Conservation (phyloP, 768 basidiomycete genomes). For the Cytidiella melzeri region DNA sequence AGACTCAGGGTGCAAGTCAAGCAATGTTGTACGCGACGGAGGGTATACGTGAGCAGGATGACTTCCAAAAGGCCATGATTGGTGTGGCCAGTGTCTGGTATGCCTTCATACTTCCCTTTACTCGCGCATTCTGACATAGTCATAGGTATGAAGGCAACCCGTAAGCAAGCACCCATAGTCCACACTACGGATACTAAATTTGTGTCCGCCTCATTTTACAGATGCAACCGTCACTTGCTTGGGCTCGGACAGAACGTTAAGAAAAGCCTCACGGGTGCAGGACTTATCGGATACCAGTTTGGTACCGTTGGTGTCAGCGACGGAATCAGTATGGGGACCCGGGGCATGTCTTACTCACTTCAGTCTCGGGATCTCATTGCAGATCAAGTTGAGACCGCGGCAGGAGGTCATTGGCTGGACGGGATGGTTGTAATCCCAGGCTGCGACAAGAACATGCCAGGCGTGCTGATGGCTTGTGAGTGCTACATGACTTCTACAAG, state of each 20-base stretch:
- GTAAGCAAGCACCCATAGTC: slow-evolving; percentile 40
- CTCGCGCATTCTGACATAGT: slow-evolving; percentile 11
- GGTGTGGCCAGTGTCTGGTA: slow-evolving; percentile 96
- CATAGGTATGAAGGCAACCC: slow-evolving; percentile 97
- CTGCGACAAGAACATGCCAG: slow-evolving; percentile 99
- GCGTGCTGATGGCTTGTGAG: slow-evolving; percentile 93
- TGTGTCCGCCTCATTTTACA: slow-evolving; percentile 25
- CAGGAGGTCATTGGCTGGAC: slow-evolving; percentile 95
- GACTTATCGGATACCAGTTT: slow-evolving; percentile 93
- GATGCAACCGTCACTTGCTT: slow-evolving; percentile 93
- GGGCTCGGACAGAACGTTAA: slow-evolving; percentile 86
- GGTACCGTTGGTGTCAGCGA: slow-evolving; percentile 97
- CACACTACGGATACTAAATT: slow-evolving; percentile 7
- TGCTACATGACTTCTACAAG: slow-evolving; percentile 13
- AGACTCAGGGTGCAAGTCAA: slow-evolving; percentile 95
- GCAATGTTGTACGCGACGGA: slow-evolving; percentile 99
- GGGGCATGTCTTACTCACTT: slow-evolving; percentile 91
- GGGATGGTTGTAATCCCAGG: slow-evolving; percentile 97
- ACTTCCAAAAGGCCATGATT: slow-evolving; percentile 96
- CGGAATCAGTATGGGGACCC: slow-evolving; percentile 97
- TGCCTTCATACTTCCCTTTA: slow-evolving; percentile 26
- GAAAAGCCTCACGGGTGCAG: slow-evolving; percentile 60
- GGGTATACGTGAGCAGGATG: slow-evolving; percentile 69
- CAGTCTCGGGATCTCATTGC: slow-evolving; percentile 98
- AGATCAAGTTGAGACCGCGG: slow-evolving; percentile 93